phyloP scores from a whole-genome alignment of 768 basidiomycete genomes.

The Zangia roseola region DNA sequence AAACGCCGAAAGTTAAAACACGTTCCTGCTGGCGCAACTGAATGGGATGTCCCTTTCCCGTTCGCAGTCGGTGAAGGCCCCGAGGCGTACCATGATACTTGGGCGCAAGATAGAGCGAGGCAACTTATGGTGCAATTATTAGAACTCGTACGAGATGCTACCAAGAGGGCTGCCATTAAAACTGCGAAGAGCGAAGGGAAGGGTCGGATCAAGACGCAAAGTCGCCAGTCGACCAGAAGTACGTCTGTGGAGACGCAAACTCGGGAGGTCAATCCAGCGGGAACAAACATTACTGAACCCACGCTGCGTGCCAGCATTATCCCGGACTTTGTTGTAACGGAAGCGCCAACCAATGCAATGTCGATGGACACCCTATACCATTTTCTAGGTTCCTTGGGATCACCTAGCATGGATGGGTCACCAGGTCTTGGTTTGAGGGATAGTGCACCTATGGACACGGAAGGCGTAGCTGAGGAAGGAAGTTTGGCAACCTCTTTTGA shows the following conservation, averaged over 20 bases:
- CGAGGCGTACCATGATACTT: slow-evolving; percentile 55
- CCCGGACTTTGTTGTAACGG: neutral
- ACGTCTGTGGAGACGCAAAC: slow-evolving; percentile 17
- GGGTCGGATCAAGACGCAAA: slow-evolving; percentile 33
- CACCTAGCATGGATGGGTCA: slow-evolving; percentile 4
- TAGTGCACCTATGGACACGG: slow-evolving; percentile 6
- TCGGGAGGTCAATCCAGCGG: neutral
- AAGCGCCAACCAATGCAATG: neutral
- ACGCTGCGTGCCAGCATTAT: neutral
- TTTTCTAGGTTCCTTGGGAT: slow-evolving; percentile 40
- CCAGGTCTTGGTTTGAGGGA: slow-evolving; percentile 5
- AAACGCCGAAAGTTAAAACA: slow-evolving; percentile 64
- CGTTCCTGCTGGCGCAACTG: slow-evolving; percentile 76
- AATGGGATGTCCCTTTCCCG: slow-evolving; percentile 85
- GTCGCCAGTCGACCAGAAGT: slow-evolving; percentile 32
- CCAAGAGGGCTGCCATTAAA: slow-evolving; percentile 58
- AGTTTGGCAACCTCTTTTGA: slow-evolving; percentile 27
- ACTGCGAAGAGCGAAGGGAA: slow-evolving; percentile 21
- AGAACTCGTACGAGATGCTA: slow-evolving; percentile 57
- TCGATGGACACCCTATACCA: slow-evolving; percentile 30
- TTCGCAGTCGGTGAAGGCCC: slow-evolving; percentile 73
- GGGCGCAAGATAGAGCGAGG: slow-evolving; percentile 64
- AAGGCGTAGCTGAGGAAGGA: slow-evolving; percentile 8
- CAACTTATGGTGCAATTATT: slow-evolving; percentile 62
- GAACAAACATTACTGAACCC: neutral